A percentile compares a stretch with the other conserved stretches of the same genome.
These are phyloP conservation scores for Clarkia xantiana DNA, from an alignment of 345 rosid species.

Conservation along the genomic window DNA sequence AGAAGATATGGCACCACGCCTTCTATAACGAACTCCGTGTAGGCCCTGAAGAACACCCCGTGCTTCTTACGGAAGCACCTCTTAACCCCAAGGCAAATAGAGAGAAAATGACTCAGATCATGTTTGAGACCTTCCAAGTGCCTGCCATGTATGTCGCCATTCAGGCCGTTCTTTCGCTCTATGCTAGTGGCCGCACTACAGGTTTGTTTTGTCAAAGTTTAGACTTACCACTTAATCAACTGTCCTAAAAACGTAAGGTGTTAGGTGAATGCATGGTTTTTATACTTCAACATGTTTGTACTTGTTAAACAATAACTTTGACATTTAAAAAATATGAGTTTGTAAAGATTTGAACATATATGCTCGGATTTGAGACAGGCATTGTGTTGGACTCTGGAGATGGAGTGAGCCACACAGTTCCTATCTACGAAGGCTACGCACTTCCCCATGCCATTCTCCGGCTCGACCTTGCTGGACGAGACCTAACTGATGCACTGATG, in stretches of 20 bases:
- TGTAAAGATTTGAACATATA: neutral
- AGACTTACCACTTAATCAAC: neutral
- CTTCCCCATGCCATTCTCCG: constrained; percentile 14
- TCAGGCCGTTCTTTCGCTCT: constrained; percentile 17
- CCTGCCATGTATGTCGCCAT: constrained; percentile 11
- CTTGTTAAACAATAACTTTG: neutral
- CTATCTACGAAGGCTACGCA: constrained; percentile 16
- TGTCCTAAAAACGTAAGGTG: neutral
- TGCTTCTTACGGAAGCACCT: constrained; percentile 18
- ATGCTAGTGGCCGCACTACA: constrained; percentile 16
- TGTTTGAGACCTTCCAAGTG: constrained; percentile 16
- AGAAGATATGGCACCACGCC: too few relatives aligned
- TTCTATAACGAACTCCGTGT: constrained; percentile 13
- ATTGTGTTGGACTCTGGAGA: constrained; percentile 17
- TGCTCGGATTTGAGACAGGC: constrained; percentile 7
- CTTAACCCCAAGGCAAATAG: constrained; percentile 18
- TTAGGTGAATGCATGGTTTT: neutral
- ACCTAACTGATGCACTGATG: constrained; percentile 10
- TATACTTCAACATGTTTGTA: neutral
- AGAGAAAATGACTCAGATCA: constrained; percentile 19
- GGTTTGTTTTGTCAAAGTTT: neutral
- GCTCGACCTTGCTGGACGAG: constrained; percentile 16
- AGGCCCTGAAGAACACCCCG: constrained; percentile 14
- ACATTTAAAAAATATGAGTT: neutral
- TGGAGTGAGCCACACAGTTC: constrained; percentile 16